Evolutionary conservation across 495 filamentous ascomycete species (phyloP), one percentile per base, ranked within the genome.

Genomic region (Bryoglossum gracile): DNA sequence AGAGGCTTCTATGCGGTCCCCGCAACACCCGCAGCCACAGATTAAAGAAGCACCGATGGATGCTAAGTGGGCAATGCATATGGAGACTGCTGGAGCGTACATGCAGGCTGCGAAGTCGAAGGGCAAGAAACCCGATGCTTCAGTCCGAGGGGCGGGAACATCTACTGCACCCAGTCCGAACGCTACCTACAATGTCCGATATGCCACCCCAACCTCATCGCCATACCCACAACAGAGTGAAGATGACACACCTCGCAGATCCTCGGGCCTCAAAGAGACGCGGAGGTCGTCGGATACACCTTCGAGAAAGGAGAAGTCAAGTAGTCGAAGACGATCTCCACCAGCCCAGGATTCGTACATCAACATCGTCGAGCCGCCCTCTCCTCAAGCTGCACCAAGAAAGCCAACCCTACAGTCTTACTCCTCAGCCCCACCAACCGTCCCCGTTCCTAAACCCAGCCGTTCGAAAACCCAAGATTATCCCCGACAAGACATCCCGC

Each of bases 381-480:
- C 51, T n/a, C 55, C 57, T 3, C 43, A 46, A 10, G 11, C 34
- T 0, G n/a, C 30, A 5, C 10, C 22, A n/a, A 54, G 46, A 48
- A 52, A 48, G 30, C 59, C 59, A n/a, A 43, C 42, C 11, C 48
- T 62, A 3, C 53, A 59, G 25, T 52, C 37, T 1, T 44, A 62
- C 23, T 19, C 9, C 22, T 62, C 59, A 13, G 59, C 59, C 3
- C 59, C 59, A 26, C 59, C 55, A 3, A 50, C 44, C 17, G 2
- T 50, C 19, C 35, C 51, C 2, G 41, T 47, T 16, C 38, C 47
- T 28, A 51, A 56, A 35, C 54, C 51, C 11, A 48, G 19, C 40
- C 54, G 58, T 26, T 57, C 58, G 4, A 53, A 58, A 41, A 57
- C 58, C n/a, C 32, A 50, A 28, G 54, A 61, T 17, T 55, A 55